A percentile compares a stretch with the other conserved stretches of the same genome.
Evolutionary conservation across 495 filamentous ascomycete genomes (phyloP).

Genomic region (Xylaria longipes): DNA sequence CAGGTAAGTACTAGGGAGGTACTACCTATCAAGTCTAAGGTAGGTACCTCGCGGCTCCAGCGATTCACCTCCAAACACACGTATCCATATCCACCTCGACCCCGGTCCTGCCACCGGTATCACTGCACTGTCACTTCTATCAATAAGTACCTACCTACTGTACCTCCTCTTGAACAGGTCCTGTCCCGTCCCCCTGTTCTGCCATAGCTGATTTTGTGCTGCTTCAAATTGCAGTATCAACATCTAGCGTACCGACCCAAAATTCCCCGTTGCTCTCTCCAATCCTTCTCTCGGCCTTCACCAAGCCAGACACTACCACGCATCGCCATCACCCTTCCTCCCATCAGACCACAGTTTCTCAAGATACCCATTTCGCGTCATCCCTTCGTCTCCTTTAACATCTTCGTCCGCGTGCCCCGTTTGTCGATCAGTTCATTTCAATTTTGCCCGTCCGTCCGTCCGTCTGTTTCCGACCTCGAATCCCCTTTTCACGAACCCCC

Average conservation of each 20-base stretch:
- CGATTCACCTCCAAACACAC: background rate
- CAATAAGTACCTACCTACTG: background rate
- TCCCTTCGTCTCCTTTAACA: constrained; percentile 1
- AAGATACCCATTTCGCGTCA: constrained; percentile 29
- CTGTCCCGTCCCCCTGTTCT: constrained; percentile 19
- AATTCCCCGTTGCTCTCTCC: constrained; percentile 22
- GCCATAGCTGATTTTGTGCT: constrained; percentile 21
- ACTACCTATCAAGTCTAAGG: background rate
- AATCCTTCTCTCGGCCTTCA: constrained; percentile 25
- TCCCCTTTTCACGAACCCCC: constrained; percentile 34
- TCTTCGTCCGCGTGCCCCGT: constrained; percentile 9
- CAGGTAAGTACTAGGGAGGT: background rate
- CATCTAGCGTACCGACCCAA: constrained; percentile 20
- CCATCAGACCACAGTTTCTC: constrained; percentile 15
- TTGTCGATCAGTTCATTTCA: constrained; percentile 35
- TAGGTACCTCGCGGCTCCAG: constrained; percentile 10
- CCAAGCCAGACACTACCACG: constrained; percentile 18
- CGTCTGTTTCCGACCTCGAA: constrained; percentile 27
- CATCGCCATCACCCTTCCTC: constrained; percentile 21
- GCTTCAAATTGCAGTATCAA: constrained; percentile 28
- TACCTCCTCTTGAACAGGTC: background rate
- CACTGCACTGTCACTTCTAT: background rate
- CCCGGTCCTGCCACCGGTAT: background rate
- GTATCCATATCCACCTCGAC: background rate
- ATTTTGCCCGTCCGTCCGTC: constrained; percentile 17